These are phyloP conservation scores for Clavispora santaluciae DNA, from an alignment of 805 yeast species.

Conservation along the genomic window DNA sequence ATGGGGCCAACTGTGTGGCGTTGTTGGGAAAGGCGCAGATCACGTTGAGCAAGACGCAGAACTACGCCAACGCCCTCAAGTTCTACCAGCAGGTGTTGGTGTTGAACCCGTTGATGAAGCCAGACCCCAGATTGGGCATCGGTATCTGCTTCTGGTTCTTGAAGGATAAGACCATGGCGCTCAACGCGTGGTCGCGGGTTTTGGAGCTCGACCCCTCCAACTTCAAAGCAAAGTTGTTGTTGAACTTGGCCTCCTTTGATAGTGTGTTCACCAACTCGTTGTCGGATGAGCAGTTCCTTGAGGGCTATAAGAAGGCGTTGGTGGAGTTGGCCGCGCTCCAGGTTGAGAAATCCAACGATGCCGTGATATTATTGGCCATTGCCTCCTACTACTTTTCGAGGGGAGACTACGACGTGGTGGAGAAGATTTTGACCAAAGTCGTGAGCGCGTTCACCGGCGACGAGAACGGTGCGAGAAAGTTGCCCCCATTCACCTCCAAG, in stretches of 20 bases:
- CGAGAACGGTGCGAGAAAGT: conserved; percentile 14
- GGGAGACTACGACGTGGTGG: conserved; percentile 53
- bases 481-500: conserved; percentile 26
- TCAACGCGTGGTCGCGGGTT: conserved; percentile 77
- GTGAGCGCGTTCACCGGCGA: conserved; percentile 23
- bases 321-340: conserved; percentile 37
- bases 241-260: conserved; percentile 67
- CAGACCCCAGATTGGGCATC: conserved; percentile 92
- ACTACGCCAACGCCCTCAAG: conserved; percentile 69
- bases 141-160: conserved; percentile 93
- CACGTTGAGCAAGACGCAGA: conserved; percentile 59
- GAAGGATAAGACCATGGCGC: conserved; percentile 72
- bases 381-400: conserved; percentile 71
- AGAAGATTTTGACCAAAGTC: conserved; percentile 51
- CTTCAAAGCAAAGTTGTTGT: conserved; percentile 56
- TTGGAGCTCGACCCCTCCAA: conserved; percentile 60
- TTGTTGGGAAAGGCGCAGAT: conserved; percentile 81
- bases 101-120: conserved; percentile 70
- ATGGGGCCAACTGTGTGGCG: conserved; percentile 67
- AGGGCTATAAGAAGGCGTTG: conserved; percentile 56
- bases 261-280: conserved; percentile 51
- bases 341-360: conserved; percentile 42
- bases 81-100: conserved; percentile 78
- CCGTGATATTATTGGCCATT: conserved; percentile 60
- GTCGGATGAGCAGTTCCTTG: conserved; percentile 57